Evolutionary conservation across 805 yeast species (phyloP), one percentile per base, ranked within the genome.

Genomic region (Saccharomycopsis schoenii): DNA sequence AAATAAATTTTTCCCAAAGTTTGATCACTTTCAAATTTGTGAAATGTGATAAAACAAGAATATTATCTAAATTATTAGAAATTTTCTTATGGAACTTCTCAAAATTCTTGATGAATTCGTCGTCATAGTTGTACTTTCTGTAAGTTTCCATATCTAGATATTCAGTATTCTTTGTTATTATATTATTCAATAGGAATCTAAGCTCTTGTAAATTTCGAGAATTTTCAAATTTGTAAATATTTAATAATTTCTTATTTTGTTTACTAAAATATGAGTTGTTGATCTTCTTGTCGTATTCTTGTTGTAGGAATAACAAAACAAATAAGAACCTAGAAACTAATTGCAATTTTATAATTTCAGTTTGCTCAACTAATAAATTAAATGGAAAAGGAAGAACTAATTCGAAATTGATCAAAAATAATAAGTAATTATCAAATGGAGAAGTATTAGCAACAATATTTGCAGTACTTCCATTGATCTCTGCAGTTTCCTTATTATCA

Each of bases 361-460:
- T 86, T 60, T 84, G 81, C 17, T 88, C 83, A 0, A 90, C 74
- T 0, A 94, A 77, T 29, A 93, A 76, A 67, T 90, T 90, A 57
- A 90, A 72, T 0, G 99, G 99, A 69, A 89, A 94, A 2, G 97
- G 97, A 24, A 92, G 71, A n/a, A 78, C 72, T 8, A 85, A 62
- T 51, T 84, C 83, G 55, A 86, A 71, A 61, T 80, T 81, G 11
- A 86, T 70, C 58, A 80, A 79, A 56, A 83, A 76, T 1, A 86
- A 75, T 1, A 82, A 68, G 55, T 76, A 76, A 36, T 75, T 71
- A 63, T 72, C 80, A 59, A 67, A 73, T 63, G 67, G 54, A 51
- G 52, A 47, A 21, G 52, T 24, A 47, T 47, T 47, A 2, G 52
- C 37, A 39, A 12, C 52, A 47, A 17, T 17, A 36, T 2, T 2